A percentile compares a stretch with the other conserved stretches of the same genome.
Conservation (phyloP, 495 filamentous ascomycete genomes). For the Aspergillus incahuasiensis region DNA sequence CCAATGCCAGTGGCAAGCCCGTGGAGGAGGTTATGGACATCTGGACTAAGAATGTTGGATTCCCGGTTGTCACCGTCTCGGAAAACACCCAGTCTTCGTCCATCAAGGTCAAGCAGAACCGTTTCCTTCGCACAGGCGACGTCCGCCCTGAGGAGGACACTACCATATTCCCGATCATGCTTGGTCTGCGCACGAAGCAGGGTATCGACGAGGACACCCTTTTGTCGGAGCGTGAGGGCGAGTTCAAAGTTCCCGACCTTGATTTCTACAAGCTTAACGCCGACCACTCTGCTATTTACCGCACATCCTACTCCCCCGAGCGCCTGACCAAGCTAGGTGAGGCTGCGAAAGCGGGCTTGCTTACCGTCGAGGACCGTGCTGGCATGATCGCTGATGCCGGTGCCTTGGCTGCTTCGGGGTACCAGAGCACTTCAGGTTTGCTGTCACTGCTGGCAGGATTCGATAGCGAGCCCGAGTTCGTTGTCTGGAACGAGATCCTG, state of each 20-base stretch:
- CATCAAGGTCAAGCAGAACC: conserved; percentile 59
- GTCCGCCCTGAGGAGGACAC: conserved; percentile 67
- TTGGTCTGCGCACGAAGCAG: conserved; percentile 55
- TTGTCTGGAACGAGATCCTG: conserved; percentile 92
- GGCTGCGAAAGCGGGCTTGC: conserved; percentile 77
- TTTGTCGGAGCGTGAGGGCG: conserved; percentile 67
- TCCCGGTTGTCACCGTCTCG: conserved; percentile 58
- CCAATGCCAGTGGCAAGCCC: conserved; percentile 85
- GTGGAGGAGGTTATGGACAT: conserved; percentile 69
- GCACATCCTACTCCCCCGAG: conserved; percentile 58
- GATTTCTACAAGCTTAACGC: conserved; percentile 68
- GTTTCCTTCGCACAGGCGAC: conserved; percentile 63
- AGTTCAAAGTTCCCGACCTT: conserved; percentile 58
- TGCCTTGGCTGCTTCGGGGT: conserved; percentile 82
- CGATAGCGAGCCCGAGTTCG: conserved; percentile 75
- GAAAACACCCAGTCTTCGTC: conserved; percentile 45
- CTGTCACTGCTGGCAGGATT: conserved; percentile 82
- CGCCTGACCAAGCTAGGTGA: conserved; percentile 60
- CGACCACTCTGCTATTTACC: conserved; percentile 61
- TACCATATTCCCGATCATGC: conserved; percentile 61
- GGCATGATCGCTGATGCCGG: conserved; percentile 96
- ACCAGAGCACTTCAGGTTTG: conserved; percentile 87
- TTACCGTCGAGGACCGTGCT: conserved; percentile 88
- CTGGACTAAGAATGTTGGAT: conserved; percentile 67
- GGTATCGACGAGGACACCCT: conserved; percentile 56